A percentile compares a stretch with the other conserved stretches of the same genome.
phyloP scores from a whole-genome alignment of 139 green algal genomes.

The Protoeuglena noctilucae region DNA sequence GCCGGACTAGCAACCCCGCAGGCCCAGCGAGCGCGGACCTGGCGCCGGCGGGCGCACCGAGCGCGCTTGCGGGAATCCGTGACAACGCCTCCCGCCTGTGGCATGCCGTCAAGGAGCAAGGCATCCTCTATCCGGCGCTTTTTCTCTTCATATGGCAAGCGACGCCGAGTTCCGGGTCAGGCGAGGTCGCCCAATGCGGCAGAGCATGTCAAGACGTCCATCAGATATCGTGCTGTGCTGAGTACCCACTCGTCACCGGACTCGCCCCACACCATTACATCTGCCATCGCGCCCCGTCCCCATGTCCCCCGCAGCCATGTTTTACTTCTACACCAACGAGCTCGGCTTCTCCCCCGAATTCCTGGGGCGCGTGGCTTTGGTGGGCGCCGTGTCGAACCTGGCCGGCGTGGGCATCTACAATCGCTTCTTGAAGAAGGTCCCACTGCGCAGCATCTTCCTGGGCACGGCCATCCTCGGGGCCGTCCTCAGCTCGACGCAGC shows the following conservation, averaged over 20 bases:
- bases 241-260: no score
- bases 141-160: slow-evolving; percentile 67
- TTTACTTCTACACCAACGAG: slow-evolving; percentile 65
- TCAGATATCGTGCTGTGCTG: no score
- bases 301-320: slow-evolving; percentile 57
- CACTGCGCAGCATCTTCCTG: slow-evolving; percentile 46
- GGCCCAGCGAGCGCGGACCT: no score
- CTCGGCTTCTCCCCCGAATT: slow-evolving; percentile 68
- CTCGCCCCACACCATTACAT: no score
- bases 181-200: no score
- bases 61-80: no score
- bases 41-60: no score
- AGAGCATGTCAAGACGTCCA: no score
- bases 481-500: slow-evolving; percentile 59
- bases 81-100: no score
- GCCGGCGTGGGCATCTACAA: slow-evolving; percentile 47
- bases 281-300: no score
- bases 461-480: slow-evolving; percentile 56
- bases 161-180: slow-evolving; percentile 18
- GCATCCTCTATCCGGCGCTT: slow-evolving; percentile 44
- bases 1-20: no score
- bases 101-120: slow-evolving; percentile 26
- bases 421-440: slow-evolving; percentile 12
- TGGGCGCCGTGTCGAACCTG: slow-evolving; percentile 51
- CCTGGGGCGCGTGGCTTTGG: slow-evolving; percentile 74